Conservation (phyloP, 202 grass and related monocot genomes). For the Cymbopogon flexuosus region DNA sequence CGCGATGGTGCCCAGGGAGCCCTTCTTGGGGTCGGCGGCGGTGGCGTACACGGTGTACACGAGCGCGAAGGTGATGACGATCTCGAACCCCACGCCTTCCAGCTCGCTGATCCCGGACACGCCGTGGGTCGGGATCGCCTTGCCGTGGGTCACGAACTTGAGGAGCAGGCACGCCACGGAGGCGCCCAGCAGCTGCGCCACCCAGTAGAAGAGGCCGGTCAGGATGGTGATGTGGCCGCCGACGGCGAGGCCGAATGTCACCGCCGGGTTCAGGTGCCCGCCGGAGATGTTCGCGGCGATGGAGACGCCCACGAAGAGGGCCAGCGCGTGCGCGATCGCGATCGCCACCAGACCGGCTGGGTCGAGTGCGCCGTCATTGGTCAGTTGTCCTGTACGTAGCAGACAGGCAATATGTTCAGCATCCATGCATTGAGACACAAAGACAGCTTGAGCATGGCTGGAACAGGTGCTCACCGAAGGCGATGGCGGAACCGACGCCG, state of each 20-base stretch:
- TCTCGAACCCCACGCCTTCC: conserved; percentile 74
- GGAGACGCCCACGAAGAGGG: conserved; percentile 71
- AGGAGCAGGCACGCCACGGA: conserved; percentile 73
- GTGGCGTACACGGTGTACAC: conserved; percentile 99
- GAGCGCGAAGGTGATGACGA: conserved; percentile 85
- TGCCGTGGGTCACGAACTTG: conserved; percentile 73
- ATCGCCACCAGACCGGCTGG: conserved; percentile 70
- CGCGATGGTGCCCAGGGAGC: conserved; percentile 72
- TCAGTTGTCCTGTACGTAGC: conserved; percentile 47
- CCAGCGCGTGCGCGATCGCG: conserved; percentile 67
- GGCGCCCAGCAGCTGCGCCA: conserved; percentile 74
- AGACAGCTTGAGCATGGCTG: background rate
- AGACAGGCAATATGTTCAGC: background rate
- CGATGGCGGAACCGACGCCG: conserved; percentile 78
- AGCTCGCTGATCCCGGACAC: conserved; percentile 60
- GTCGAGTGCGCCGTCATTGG: conserved; percentile 53
- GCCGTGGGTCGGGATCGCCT: conserved; percentile 69
- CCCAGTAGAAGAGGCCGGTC: conserved; percentile 89
- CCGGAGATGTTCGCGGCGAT: conserved; percentile 90
- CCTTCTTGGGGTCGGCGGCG: conserved; percentile 88
- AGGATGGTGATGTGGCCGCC: conserved; percentile 88
- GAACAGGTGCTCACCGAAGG: conserved; percentile 39
- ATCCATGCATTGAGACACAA: background rate
- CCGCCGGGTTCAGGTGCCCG: conserved; percentile 79
- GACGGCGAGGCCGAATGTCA: conserved; percentile 78